Evolutionary conservation across 371 early-diverging fungal species (phyloP).

Genomic region (Mucor plumbeus): DNA sequence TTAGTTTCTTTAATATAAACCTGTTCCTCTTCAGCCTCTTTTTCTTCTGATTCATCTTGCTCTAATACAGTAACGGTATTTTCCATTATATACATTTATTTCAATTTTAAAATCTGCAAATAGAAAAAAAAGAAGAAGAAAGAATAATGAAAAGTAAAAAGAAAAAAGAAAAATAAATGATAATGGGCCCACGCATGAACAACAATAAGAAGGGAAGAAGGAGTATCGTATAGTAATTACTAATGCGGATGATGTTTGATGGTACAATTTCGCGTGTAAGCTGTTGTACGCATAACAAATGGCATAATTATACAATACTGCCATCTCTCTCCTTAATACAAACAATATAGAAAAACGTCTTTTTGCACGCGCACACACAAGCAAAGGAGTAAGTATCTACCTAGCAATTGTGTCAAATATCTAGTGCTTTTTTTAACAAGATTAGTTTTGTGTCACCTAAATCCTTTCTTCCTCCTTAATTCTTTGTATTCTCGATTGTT

Average conservation of each 20-base stretch:
- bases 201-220: not conserved
- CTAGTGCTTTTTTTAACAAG: not conserved
- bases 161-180: not conserved
- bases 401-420: not conserved
- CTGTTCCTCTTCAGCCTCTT: not conserved
- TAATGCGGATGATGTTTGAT: not conserved
- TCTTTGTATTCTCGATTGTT: no score
- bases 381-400: not conserved
- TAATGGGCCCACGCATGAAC: not conserved
- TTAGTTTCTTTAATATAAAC: constrained; percentile 12
- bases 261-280: not conserved
- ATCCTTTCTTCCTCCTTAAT: no score
- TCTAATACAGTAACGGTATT: not conserved
- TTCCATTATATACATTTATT: not conserved
- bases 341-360: not conserved
- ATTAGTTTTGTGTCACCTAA: not conserved
- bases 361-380: not conserved
- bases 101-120: not conserved
- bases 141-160: constrained; percentile 2
- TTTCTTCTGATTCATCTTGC: not conserved
- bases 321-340: not conserved
- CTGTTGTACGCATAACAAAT: not conserved
- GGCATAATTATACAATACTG: no score
- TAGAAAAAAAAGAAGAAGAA: not conserved
- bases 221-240: not conserved